Evolutionary conservation across 2,329 filamentous ascomycete genomes (phyloP).

Genomic region (Trichoderma sp.): DNA sequence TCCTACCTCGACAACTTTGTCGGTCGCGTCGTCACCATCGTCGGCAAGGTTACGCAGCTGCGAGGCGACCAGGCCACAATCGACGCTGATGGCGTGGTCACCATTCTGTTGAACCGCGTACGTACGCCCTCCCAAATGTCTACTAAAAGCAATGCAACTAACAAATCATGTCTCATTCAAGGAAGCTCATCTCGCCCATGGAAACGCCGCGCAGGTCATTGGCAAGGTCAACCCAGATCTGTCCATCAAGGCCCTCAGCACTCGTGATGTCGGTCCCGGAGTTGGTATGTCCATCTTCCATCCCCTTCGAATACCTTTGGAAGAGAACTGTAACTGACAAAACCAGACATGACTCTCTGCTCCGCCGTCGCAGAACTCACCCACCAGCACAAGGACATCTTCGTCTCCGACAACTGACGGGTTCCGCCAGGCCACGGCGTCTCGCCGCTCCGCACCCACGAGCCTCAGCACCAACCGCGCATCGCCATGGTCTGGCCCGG

Average conservation of each 20-base stretch:
- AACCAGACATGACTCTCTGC: constrained; percentile 69
- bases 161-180: constrained; percentile 33
- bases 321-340: background rate
- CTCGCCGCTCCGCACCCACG: constrained; percentile 21
- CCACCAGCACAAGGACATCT: constrained; percentile 77
- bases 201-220: constrained; percentile 72
- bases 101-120: constrained; percentile 71
- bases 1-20: constrained; percentile 75
- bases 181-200: constrained; percentile 68
- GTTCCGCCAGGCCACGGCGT: constrained; percentile 31
- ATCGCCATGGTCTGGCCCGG: constrained; percentile 42
- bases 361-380: constrained; percentile 82
- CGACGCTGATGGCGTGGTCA: constrained; percentile 76
- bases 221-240: constrained; percentile 76
- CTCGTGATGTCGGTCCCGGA: constrained; percentile 64
- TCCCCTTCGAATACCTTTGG: background rate
- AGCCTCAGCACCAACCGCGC: constrained; percentile 30
- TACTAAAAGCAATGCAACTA: background rate
- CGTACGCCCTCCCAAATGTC: constrained; percentile 25
- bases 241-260: constrained; percentile 66
- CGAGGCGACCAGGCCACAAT: constrained; percentile 77
- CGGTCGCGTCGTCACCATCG: constrained; percentile 72
- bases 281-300: constrained; percentile 58
- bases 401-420: constrained; percentile 58
- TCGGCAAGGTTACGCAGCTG: constrained; percentile 81